Evolutionary conservation across 179 eudicot species (phyloP).

Genomic region (Beta corolliflora): DNA sequence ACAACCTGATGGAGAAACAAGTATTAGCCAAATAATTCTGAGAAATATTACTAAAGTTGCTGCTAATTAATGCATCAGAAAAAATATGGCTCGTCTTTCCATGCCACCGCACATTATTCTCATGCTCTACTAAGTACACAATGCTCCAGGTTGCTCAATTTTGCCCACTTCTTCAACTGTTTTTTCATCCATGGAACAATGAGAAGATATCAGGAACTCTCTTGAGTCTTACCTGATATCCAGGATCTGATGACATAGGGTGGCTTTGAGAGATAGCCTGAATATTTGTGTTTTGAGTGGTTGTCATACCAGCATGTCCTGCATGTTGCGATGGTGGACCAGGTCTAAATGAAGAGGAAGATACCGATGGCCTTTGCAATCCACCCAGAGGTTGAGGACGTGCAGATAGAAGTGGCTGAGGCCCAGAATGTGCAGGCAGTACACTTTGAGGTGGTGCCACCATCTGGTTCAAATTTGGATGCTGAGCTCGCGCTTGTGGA

Average conservation of each 20-base stretch:
- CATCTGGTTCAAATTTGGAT: slow-evolving; percentile 45
- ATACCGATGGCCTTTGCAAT: slow-evolving; percentile 33
- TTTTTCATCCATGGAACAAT: not conserved
- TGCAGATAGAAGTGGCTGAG: slow-evolving; percentile 35
- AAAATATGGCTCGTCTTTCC: not conserved
- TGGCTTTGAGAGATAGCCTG: slow-evolving; percentile 39
- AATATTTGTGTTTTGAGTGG: slow-evolving; percentile 30
- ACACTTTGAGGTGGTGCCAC: slow-evolving; percentile 39
- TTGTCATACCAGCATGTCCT: slow-evolving; percentile 34
- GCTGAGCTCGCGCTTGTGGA: slow-evolving; percentile 50
- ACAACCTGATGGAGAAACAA: slow-evolving; percentile 38
- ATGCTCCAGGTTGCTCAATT: not conserved
- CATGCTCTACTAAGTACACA: not conserved
- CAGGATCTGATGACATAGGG: slow-evolving; percentile 39
- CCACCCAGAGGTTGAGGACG: slow-evolving; percentile 46
- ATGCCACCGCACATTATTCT: not conserved
- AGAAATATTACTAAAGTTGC: not conserved
- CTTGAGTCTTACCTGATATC: slow-evolving; percentile 47
- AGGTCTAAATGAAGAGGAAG: slow-evolving; percentile 44
- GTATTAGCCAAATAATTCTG: not conserved
- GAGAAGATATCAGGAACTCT: not conserved
- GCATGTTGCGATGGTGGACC: slow-evolving; percentile 43
- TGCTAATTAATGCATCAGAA: not conserved
- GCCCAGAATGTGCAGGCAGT: slow-evolving; percentile 42
- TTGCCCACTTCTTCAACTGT: not conserved